Percentiles rank a stretch among this genome's conserved stretches.
Evolutionary conservation across 2,329 filamentous ascomycete genomes (phyloP).

Genomic region (Trichoderma koningiopsis): DNA sequence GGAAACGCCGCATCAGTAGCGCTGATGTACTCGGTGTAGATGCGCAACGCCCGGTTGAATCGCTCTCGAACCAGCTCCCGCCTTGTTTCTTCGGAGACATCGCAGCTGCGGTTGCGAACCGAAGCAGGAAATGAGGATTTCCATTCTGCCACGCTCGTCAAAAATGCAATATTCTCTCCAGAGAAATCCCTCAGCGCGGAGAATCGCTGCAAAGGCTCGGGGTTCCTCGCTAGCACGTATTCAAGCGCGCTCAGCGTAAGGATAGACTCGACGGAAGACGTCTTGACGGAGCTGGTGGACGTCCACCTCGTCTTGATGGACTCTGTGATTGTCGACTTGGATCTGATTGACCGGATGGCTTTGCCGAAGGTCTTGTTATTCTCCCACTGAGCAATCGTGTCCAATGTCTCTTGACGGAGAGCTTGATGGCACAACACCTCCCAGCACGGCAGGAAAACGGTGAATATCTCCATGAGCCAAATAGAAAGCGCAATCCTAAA

Average conservation of each 20-base stretch:
- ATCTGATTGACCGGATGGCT: slow-evolving; percentile 29
- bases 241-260: slow-evolving; percentile 65
- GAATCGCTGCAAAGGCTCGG: slow-evolving; percentile 62
- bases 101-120: slow-evolving; percentile 28
- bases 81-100: slow-evolving; percentile 28
- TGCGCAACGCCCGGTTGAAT: slow-evolving; percentile 61
- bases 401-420: slow-evolving; percentile 47
- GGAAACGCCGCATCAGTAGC: slow-evolving; percentile 63
- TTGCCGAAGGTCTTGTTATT: slow-evolving; percentile 37
- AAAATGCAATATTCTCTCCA: slow-evolving; percentile 70
- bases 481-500: slow-evolving; percentile 54
- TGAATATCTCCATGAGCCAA: slow-evolving; percentile 61
- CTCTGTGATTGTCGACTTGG: slow-evolving; percentile 32
- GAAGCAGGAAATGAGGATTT: slow-evolving; percentile 43
- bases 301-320: slow-evolving; percentile 35
- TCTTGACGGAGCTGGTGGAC: slow-evolving; percentile 39
- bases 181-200: slow-evolving; percentile 68
- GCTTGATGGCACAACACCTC: slow-evolving; percentile 52
- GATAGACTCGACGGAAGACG: slow-evolving; percentile 44
- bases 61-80: slow-evolving; percentile 45
- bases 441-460: slow-evolving; percentile 63
- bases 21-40: slow-evolving; percentile 64
- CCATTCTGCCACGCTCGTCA: slow-evolving; percentile 61
- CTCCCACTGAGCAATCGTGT: slow-evolving; percentile 50
- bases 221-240: slow-evolving; percentile 60